Conservation (phyloP, 129 eudicot genomes). For the Tanacetum coccineum region DNA sequence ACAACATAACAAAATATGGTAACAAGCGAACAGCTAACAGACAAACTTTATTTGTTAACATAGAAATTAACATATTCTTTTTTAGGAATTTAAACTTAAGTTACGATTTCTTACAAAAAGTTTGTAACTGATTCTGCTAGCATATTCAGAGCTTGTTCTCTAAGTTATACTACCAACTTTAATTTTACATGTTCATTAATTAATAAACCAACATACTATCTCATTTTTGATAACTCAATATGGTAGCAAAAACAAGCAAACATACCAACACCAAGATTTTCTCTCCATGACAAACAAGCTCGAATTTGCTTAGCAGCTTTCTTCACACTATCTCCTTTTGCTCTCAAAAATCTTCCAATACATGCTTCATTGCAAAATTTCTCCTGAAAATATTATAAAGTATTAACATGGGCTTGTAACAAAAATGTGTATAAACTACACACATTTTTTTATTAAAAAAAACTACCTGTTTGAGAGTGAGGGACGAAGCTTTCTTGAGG, state of each 20-base stretch:
- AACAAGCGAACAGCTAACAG: no score
- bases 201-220: no score
- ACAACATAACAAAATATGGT: no score
- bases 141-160: no score
- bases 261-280: slow-evolving; percentile 63
- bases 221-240: no score
- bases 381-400: slow-evolving; percentile 44
- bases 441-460: background rate
- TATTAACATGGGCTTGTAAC: no score
- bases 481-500: slow-evolving; percentile 68
- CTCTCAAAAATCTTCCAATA: slow-evolving; percentile 70
- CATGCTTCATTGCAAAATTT: slow-evolving; percentile 84
- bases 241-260: slow-evolving; percentile 16
- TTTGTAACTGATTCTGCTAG: background rate
- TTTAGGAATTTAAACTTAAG: no score
- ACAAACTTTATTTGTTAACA: no score
- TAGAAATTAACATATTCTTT: no score
- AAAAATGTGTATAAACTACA: background rate
- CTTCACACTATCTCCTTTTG: slow-evolving; percentile 85
- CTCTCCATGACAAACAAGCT: slow-evolving; percentile 88
- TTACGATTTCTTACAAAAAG: no score
- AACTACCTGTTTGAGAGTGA: slow-evolving; percentile 80
- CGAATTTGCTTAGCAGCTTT: slow-evolving; percentile 88
- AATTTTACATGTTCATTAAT: no score
- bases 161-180: no score